Percentiles rank a stretch among this genome's conserved stretches.
Conservation (phyloP, 2,329 filamentous ascomycete genomes). For the Trichoderma gracile region DNA sequence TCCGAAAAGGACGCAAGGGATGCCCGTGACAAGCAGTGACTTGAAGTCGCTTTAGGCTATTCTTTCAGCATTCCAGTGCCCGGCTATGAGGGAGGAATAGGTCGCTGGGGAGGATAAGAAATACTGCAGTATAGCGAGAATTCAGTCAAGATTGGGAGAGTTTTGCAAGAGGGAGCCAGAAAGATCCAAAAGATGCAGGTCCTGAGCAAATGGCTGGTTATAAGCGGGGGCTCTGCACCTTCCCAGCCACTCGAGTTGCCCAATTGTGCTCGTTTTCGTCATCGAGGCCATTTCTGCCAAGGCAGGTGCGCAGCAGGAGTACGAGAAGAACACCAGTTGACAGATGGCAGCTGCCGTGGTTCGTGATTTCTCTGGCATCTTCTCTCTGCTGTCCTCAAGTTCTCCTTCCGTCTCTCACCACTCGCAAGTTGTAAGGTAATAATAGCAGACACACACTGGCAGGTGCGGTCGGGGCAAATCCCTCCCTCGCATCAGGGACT, state of each 20-base stretch:
- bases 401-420: neutral
- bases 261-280: constrained; percentile 14
- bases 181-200: constrained; percentile 2
- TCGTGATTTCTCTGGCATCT: neutral
- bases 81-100: neutral
- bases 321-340: neutral
- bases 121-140: too few relatives aligned
- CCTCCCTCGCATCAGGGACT: constrained; percentile 6
- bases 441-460: too few relatives aligned
- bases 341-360: neutral
- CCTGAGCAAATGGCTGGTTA: constrained; percentile 19
- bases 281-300: constrained; percentile 16
- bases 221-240: constrained; percentile 18
- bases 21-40: neutral
- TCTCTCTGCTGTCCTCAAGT: neutral
- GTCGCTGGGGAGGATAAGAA: neutral
- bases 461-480: neutral
- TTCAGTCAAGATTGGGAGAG: neutral
- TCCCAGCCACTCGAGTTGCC: constrained; percentile 20
- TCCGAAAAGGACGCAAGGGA: constrained; percentile 4
- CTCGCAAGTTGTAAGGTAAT: neutral
- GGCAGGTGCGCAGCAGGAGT: constrained; percentile 6
- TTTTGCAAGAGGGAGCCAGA: neutral
- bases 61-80: constrained; percentile 12
- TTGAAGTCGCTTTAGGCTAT: neutral